These are phyloP conservation scores for Aspergillus sp. DNA, from an alignment of 2,329 filamentous ascomycete genomes.

Conservation along the genomic window DNA sequence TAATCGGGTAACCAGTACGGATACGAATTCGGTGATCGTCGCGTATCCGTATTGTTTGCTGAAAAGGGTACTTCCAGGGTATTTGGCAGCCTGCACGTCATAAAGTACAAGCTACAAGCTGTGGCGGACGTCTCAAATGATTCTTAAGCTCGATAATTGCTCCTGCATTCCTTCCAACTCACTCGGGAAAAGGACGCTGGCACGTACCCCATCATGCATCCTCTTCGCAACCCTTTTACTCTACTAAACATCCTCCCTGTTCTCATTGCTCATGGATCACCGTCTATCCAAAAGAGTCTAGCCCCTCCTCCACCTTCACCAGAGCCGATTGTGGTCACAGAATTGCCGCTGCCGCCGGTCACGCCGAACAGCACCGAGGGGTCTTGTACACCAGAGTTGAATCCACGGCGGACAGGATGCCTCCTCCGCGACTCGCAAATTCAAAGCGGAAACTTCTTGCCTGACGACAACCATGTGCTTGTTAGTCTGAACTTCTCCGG, in stretches of 20 bases:
- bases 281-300: background rate
- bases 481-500: conserved; percentile 42
- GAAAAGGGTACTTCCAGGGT: background rate
- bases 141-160: too few relatives aligned
- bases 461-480: conserved; percentile 45
- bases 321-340: conserved; percentile 34
- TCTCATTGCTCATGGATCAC: background rate
- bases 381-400: conserved; percentile 33
- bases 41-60: background rate
- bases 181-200: background rate
- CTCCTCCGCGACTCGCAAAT: conserved; percentile 22
- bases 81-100: too few relatives aligned
- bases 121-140: too few relatives aligned
- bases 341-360: conserved; percentile 40
- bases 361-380: conserved; percentile 21
- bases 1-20: background rate
- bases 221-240: too few relatives aligned
- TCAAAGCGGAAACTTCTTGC: conserved; percentile 38
- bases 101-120: too few relatives aligned
- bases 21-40: background rate
- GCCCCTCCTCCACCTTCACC: conserved; percentile 11
- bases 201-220: background rate
- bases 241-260: background rate
- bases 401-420: conserved; percentile 39
- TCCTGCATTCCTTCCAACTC: background rate